Evolutionary conservation across 2,329 filamentous ascomycete species (phyloP), one percentile per base, ranked within the genome.

Genomic region (Neopestalotiopsis sp.): DNA sequence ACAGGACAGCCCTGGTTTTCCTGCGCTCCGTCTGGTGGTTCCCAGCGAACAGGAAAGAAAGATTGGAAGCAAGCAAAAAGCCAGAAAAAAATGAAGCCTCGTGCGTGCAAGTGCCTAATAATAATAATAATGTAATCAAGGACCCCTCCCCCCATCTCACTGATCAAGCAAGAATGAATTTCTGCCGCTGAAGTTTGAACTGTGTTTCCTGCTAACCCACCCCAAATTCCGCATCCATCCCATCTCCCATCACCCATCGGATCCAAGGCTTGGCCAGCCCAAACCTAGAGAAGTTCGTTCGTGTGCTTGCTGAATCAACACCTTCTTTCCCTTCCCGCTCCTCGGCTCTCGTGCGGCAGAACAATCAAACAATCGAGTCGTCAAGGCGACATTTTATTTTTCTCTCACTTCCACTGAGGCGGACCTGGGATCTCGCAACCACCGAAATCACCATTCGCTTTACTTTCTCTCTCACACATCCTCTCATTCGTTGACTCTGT

Each of bases 371-470:
- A 38, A 49, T 49, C 42, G 42, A 13, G 20, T 53, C 45, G 45
- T 53, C 45, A 9, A 53, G 45, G 45, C 45, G 45, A 53, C 45
- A 20, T 20, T 53, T 53, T 53, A 38, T 38, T 38, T 38, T 38
- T 38, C 34, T 38, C 34, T 38, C 34, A 7, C 34, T 38, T 38
- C 7, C 45, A 53, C 14, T 20, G 17, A n/a, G 17, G 42, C 42
- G n/a, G 45, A 24, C n/a, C 45, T 53, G 45, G 45, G 32, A 61
- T 13, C 59, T 62, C 59, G 59, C 59, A 62, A 62, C 20, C 30
- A 10, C 30, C 30, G 59, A 62, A 62, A 62, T 62, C 40, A 62
- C 59, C 30, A 62, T 32, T 34, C 57, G 24, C 57, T 59, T 24
- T 17, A 14, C 56, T 58, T 30, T 24, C 56, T 20, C 20, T 30